These are phyloP conservation scores for Casuarina glauca DNA, from an alignment of 306 rosid species.

Conservation along the genomic window DNA sequence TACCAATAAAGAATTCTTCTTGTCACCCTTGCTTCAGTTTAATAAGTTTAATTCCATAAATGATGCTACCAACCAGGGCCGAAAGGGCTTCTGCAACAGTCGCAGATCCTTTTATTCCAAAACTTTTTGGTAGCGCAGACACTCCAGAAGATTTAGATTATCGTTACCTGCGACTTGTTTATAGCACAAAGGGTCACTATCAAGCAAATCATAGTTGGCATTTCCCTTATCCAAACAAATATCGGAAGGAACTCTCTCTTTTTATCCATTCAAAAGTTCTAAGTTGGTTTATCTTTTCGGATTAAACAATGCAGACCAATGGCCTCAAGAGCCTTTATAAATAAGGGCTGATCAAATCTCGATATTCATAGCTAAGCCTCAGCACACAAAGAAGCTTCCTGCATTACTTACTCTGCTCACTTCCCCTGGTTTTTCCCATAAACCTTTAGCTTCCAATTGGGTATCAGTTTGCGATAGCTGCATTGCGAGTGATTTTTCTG, in stretches of 20 bases:
- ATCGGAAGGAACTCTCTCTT: slow-evolving; percentile 62
- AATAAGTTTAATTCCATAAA: slow-evolving; percentile 1
- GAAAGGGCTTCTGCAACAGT: slow-evolving; percentile 35
- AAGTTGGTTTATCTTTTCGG: slow-evolving; percentile 23
- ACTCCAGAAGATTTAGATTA: slow-evolving; percentile 36
- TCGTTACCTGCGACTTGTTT: slow-evolving; percentile 58
- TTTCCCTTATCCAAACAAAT: slow-evolving; percentile 88
- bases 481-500: slow-evolving; percentile 14
- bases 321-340: slow-evolving; percentile 58
- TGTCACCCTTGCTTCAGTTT: slow-evolving; percentile 5
- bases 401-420: slow-evolving; percentile 11
- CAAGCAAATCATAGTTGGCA: slow-evolving; percentile 58
- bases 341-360: slow-evolving; percentile 50
- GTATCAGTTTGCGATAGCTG: not conserved
- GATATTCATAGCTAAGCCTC: slow-evolving; percentile 42
- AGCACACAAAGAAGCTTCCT: slow-evolving; percentile 27
- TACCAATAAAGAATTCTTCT: slow-evolving; percentile 1
- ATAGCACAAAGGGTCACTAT: slow-evolving; percentile 51
- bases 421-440: slow-evolving; percentile 7
- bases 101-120: slow-evolving; percentile 45
- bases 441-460: slow-evolving; percentile 7
- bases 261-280: slow-evolving; percentile 47
- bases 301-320: slow-evolving; percentile 44
- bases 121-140: slow-evolving; percentile 32
- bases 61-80: slow-evolving; percentile 47